These are phyloP conservation scores for Marasmius fiardii DNA, from an alignment of 1,284 basidiomycete genomes.

Conservation along the genomic window DNA sequence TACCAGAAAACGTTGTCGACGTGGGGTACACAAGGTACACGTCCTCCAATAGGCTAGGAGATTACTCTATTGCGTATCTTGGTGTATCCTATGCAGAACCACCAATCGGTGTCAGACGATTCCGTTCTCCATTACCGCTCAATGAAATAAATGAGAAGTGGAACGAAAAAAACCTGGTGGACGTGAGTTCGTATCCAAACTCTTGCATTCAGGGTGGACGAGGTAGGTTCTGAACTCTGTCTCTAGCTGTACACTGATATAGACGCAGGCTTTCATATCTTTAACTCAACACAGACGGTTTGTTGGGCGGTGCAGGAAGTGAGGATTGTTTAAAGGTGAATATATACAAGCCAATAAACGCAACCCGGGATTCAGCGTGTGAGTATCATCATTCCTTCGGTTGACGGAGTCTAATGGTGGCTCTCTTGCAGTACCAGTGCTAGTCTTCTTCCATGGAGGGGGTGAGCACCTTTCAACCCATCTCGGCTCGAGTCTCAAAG, in stretches of 20 bases:
- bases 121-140: constrained; percentile 44
- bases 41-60: constrained; percentile 41
- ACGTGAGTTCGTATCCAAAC: constrained; percentile 48
- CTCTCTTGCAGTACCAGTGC: constrained; percentile 28
- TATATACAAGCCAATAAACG: constrained; percentile 44
- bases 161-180: constrained; percentile 31
- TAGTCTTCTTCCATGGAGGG: constrained; percentile 68
- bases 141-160: constrained; percentile 29
- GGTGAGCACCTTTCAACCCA: constrained; percentile 25
- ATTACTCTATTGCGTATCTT: constrained; percentile 51
- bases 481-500: constrained; percentile 5
- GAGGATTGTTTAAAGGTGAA: constrained; percentile 58
- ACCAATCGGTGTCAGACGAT: constrained; percentile 46
- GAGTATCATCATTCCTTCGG: constrained; percentile 17
- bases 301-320: constrained; percentile 55
- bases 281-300: constrained; percentile 38
- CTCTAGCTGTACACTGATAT: neutral
- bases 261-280: neutral
- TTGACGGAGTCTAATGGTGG: neutral
- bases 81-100: constrained; percentile 53
- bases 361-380: constrained; percentile 38
- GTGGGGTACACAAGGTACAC: constrained; percentile 49
- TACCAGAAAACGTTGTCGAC: constrained; percentile 31
- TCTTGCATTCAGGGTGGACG: constrained; percentile 58
- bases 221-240: constrained; percentile 25